Evolutionary conservation across 2,329 filamentous ascomycete species (phyloP), one percentile per base, ranked within the genome.

Genomic region (Aspergillus fumigatus): DNA sequence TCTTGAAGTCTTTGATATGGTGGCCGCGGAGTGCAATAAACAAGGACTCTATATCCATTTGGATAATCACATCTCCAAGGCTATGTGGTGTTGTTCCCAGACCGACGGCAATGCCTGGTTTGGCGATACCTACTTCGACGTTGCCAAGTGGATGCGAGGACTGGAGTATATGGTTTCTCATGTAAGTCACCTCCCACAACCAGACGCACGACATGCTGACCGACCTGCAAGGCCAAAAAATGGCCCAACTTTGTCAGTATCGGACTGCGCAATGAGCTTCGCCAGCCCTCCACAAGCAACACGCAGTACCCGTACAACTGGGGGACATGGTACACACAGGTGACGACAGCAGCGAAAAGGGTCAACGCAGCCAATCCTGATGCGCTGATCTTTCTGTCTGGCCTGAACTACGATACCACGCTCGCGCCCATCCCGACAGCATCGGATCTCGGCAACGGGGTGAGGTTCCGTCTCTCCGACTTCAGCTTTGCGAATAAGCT

Each of bases 31-130:
- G 64, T 79, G 81, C 32, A 73, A 78, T 0, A 78, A 74, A 25
- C 83, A 84, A 61, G 65, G 82, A 17, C 79, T 86, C 53, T 83
- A 84, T 60, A 73, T 86, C 4, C 81, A 84, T 59, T 73, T 86
- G 0, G 83, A 86, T 67, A 86, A 86, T 65, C 84, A 86, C 67
- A 80, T 86, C 59, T 84, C 82, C 9, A 77, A 75, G 49, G 84
- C 77, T 2, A 74, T 75, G 54, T 87, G 84, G 84, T 86, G 84
- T 66, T 86, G 84, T 62, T 76, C 73, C 8, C 73, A 69, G 0
- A 72, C 66, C 0, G 84, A 86, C 52, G 82, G 82, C 3, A 86
- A 86, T 65, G 71, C 77, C 25, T 86, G 83, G 83, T 86, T 83
- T 71, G 82, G 84, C 10, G 85, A 88, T 65, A 77, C 70, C 0